Evolutionary conservation across 805 yeast species (phyloP).

Genomic region (Hemisphaericaspora nanyangensis): DNA sequence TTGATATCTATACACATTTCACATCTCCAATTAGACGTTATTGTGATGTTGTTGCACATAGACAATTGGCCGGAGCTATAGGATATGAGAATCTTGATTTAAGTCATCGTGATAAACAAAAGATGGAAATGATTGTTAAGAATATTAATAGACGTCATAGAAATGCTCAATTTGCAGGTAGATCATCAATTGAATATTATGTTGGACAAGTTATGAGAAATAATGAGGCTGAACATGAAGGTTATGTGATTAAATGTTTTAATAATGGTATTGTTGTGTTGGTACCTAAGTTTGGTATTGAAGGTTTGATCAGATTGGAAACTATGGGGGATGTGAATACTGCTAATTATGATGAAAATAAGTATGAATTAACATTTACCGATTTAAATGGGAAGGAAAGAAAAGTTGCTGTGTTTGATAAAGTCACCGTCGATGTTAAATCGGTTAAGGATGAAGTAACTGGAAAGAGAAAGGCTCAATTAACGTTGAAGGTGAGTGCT

Average conservation of each 20-base stretch:
- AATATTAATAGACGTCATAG: conserved; percentile 93
- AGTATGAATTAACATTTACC: conserved; percentile 62
- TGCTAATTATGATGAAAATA: conserved; percentile 73
- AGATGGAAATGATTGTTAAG: conserved; percentile 83
- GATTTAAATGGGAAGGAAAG: conserved; percentile 41
- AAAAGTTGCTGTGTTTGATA: conserved; percentile 72
- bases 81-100: conserved; percentile 83
- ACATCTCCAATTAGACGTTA: conserved; percentile 97
- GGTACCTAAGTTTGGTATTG: conserved; percentile 95
- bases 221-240: conserved; percentile 76
- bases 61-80: conserved; percentile 98
- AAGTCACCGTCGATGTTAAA: conserved; percentile 76
- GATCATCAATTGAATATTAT: conserved; percentile 95
- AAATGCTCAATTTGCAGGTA: conserved; percentile 97
- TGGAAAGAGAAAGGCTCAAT: conserved; percentile 88
- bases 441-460: conserved; percentile 81
- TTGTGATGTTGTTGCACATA: conserved; percentile 96
- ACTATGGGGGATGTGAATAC: conserved; percentile 62
- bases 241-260: conserved; percentile 87
- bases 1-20: conserved; percentile 96
- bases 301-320: conserved; percentile 83
- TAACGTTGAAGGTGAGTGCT: conserved; percentile 48
- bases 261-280: conserved; percentile 92
- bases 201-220: conserved; percentile 97
- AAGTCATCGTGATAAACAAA: conserved; percentile 80